Percentiles rank a stretch among this genome's conserved stretches.
Evolutionary conservation across 495 filamentous ascomycete species (phyloP).

Genomic region (Talaromyces adpressus): DNA sequence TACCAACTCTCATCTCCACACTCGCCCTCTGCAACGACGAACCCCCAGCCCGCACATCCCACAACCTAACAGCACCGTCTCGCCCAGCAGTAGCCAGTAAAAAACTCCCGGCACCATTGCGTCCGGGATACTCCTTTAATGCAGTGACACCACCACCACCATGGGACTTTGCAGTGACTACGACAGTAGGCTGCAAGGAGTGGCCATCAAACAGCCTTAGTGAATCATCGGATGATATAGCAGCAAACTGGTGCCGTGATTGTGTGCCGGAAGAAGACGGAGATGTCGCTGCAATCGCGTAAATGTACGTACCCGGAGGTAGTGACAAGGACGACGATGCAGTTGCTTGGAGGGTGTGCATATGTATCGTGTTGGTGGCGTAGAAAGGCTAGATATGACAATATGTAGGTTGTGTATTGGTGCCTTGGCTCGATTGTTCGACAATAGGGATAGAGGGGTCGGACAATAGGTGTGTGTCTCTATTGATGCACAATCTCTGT

Average conservation of each 20-base stretch:
- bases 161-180: conserved; percentile 28
- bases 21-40: conserved; percentile 14
- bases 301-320: conserved; percentile 44
- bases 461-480: neutral
- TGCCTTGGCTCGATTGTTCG: neutral
- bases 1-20: conserved; percentile 34
- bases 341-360: conserved; percentile 32
- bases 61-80: conserved; percentile 40
- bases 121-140: conserved; percentile 24
- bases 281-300: conserved; percentile 26
- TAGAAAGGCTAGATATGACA: neutral
- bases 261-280: conserved; percentile 17
- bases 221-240: conserved; percentile 52
- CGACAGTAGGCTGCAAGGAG: conserved; percentile 27
- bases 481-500: neutral
- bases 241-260: conserved; percentile 25
- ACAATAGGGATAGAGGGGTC: neutral
- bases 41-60: conserved; percentile 35
- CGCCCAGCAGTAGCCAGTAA: conserved; percentile 39
- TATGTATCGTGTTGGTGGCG: conserved; percentile 9
- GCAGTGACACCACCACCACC: conserved; percentile 38
- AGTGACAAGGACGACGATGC: conserved; percentile 39
- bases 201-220: conserved; percentile 41
- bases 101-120: conserved; percentile 14
- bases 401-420: neutral